phyloP scores from a whole-genome alignment of 257 asterid species.

The Nicotiana noctiflora region DNA sequence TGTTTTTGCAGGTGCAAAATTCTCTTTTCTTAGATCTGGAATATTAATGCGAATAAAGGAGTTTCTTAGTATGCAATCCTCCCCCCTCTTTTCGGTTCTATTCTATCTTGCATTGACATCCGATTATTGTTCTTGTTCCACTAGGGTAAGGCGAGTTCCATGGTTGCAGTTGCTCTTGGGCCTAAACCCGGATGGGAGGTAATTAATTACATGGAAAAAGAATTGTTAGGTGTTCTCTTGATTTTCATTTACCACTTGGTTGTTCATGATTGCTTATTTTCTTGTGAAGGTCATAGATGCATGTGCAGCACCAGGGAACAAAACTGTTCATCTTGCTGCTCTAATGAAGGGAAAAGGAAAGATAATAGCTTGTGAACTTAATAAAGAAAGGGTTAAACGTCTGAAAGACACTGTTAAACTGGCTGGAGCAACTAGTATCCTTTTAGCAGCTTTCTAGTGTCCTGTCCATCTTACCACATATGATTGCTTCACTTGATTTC shows the following conservation, averaged over 20 bases:
- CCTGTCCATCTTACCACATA: neutral
- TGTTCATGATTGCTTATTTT: conserved; percentile 8
- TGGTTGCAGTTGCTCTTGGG: conserved; percentile 80
- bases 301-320: conserved; percentile 95
- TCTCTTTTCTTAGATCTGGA: neutral
- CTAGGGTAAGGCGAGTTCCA: conserved; percentile 93
- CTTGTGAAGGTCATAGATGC: conserved; percentile 86
- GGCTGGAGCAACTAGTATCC: conserved; percentile 91
- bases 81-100: neutral
- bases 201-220: conserved; percentile 19
- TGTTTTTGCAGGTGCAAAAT: conserved; percentile 68
- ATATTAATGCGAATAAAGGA: neutral
- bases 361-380: conserved; percentile 83
- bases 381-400: conserved; percentile 64
- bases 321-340: conserved; percentile 90
- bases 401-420: conserved; percentile 49
- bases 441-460: conserved; percentile 11
- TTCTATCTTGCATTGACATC: neutral
- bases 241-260: conserved; percentile 9
- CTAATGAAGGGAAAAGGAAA: conserved; percentile 81
- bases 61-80: neutral
- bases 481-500: neutral
- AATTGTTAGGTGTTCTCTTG: neutral
- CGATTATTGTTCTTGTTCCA: neutral
- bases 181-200: conserved; percentile 93